Conservation (phyloP, 1,139 yeast genomes). For the Kluyveromyces sp. region DNA sequence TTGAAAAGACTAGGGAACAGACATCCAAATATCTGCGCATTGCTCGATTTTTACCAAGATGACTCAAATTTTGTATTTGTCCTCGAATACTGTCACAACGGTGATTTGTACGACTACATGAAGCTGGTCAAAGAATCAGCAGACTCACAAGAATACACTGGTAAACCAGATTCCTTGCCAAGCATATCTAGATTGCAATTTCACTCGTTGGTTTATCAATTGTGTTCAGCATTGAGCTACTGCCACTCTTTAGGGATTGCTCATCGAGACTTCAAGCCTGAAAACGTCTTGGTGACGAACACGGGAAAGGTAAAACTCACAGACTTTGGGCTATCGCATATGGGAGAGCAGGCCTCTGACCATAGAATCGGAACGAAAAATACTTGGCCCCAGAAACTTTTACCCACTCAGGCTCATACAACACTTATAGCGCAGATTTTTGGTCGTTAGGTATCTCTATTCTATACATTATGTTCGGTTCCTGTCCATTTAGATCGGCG, state of each 20-base stretch:
- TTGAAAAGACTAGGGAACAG: conserved; percentile 17
- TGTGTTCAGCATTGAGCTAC: conserved; percentile 61
- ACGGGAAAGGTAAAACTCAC: conserved; percentile 73
- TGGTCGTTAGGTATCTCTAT: conserved; percentile 89
- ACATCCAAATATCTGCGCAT: conserved; percentile 43
- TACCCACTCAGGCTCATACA: conserved; percentile 19
- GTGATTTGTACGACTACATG: conserved; percentile 86
- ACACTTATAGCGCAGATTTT: conserved; percentile 70
- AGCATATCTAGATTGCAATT: conserved; percentile 15
- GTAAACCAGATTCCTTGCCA: background rate
- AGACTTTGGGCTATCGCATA: conserved; percentile 85
- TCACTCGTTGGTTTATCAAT: conserved; percentile 54
- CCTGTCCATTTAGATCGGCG: conserved; percentile 74
- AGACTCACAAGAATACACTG: background rate
- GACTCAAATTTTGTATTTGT: conserved; percentile 43
- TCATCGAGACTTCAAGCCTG: conserved; percentile 85
- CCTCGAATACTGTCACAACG: conserved; percentile 77
- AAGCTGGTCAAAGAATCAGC: conserved; percentile 27
- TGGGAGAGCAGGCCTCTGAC: conserved; percentile 49
- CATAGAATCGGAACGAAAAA: conserved; percentile 82
- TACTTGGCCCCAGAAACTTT: conserved; percentile 92
- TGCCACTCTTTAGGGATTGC: conserved; percentile 68
- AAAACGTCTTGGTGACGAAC: conserved; percentile 58
- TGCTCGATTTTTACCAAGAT: conserved; percentile 68
- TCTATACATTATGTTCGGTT: conserved; percentile 73